Evolutionary conservation across 2,329 filamentous ascomycete genomes (phyloP).

Genomic region (Claviceps pazoutovae): DNA sequence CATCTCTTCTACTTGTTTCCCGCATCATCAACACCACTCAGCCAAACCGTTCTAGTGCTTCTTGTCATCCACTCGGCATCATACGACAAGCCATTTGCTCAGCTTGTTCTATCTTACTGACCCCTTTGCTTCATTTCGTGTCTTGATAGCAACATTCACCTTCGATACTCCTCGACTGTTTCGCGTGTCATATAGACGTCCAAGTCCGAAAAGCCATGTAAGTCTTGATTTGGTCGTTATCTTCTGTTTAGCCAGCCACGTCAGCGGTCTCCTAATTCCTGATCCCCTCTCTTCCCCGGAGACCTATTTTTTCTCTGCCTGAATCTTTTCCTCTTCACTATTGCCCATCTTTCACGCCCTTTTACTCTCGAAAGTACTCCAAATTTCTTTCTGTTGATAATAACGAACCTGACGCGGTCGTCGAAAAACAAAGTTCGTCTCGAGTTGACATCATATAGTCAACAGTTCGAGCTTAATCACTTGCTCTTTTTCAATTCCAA

Average conservation of each 20-base stretch:
- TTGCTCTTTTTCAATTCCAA: constrained; percentile 15
- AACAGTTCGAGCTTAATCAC: constrained; percentile 17
- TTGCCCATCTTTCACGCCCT: too few species aligned
- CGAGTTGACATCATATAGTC: constrained; percentile 6
- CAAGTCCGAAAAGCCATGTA: constrained; percentile 14
- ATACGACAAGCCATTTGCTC: constrained; percentile 36
- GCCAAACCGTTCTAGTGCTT: constrained; percentile 26
- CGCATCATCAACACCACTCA: constrained; percentile 32
- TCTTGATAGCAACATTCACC: constrained; percentile 37
- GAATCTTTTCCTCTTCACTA: too few species aligned
- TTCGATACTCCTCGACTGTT: constrained; percentile 18
- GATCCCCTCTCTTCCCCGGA: too few species aligned
- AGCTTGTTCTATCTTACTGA: constrained; percentile 46
- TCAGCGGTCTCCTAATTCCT: background rate
- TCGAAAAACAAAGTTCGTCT: background rate
- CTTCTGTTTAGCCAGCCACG: background rate
- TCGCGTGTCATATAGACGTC: constrained; percentile 16
- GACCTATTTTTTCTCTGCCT: too few species aligned
- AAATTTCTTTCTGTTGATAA: too few species aligned
- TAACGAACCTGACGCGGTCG: background rate
- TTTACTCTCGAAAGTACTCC: too few species aligned
- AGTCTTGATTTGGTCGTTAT: constrained; percentile 5
- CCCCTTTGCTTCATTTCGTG: constrained; percentile 42
- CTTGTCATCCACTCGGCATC: constrained; percentile 15
- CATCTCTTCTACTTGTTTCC: constrained; percentile 11